phyloP scores from a whole-genome alignment of 1,284 basidiomycete genomes.

The Cystobasidium sp. region DNA sequence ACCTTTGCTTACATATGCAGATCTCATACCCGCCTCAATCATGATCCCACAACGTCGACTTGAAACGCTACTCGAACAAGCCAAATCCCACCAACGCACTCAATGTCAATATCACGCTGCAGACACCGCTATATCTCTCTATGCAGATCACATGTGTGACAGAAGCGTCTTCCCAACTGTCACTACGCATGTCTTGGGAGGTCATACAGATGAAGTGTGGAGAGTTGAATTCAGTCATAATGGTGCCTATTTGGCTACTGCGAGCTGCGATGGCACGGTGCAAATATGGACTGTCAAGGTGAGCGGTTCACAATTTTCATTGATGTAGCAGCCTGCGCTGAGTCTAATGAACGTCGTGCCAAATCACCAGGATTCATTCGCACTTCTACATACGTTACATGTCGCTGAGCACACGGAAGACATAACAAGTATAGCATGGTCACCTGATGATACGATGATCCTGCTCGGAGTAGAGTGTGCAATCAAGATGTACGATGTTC shows the following conservation, averaged over 20 bases:
- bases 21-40: constrained; percentile 80
- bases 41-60: constrained; percentile 93
- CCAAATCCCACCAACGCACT: constrained; percentile 75
- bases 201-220: constrained; percentile 94
- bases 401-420: constrained; percentile 71
- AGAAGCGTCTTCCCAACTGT: constrained; percentile 79
- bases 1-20: constrained; percentile 60
- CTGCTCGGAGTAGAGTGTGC: constrained; percentile 77
- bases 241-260: constrained; percentile 81
- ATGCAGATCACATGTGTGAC: constrained; percentile 81
- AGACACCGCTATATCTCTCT: constrained; percentile 72
- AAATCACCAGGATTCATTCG: constrained; percentile 63
- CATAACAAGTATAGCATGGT: constrained; percentile 85
- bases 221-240: constrained; percentile 91
- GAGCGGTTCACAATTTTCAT: constrained; percentile 54
- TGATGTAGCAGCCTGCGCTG: not conserved
- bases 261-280: constrained; percentile 81
- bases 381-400: constrained; percentile 64
- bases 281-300: constrained; percentile 88
- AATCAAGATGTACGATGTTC: constrained; percentile 84
- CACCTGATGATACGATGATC: constrained; percentile 78
- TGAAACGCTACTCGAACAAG: constrained; percentile 81
- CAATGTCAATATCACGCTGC: constrained; percentile 78
- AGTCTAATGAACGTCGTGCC: not conserved
- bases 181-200: constrained; percentile 79